phyloP scores from a whole-genome alignment of 2,329 filamentous ascomycete species.

The Trichoderma sp. region DNA sequence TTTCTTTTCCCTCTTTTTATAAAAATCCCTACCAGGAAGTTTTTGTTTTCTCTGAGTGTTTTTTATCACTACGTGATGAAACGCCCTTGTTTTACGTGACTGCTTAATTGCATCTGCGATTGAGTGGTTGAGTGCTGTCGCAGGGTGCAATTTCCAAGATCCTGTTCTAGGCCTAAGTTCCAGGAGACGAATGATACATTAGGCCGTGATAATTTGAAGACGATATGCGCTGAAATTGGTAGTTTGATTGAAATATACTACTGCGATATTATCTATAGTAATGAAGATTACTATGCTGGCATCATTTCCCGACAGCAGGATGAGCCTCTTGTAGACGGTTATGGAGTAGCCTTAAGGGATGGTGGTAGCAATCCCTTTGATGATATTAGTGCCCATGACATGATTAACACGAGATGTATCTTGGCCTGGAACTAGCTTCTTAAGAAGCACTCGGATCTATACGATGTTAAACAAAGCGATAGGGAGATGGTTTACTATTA shows the following conservation, averaged over 20 bases:
- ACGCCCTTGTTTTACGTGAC: not conserved
- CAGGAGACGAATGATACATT: not conserved
- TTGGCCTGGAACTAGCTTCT: too few relatives aligned
- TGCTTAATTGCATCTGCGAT: not conserved
- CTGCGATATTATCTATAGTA: not conserved
- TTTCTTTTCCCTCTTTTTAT: not conserved
- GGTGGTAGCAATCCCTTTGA: too few relatives aligned
- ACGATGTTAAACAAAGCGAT: too few relatives aligned
- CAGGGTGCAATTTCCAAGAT: not conserved
- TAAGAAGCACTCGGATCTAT: too few relatives aligned
- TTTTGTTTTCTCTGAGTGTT: not conserved
- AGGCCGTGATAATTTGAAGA: not conserved
- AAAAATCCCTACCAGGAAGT: not conserved
- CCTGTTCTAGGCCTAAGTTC: too few relatives aligned
- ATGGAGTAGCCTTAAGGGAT: too few relatives aligned
- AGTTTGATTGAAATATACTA: not conserved
- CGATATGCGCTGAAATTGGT: not conserved
- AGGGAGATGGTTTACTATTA: too few relatives aligned
- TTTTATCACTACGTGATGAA: fast-evolving
- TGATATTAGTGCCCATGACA: too few relatives aligned
- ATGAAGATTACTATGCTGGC: not conserved
- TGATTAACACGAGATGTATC: too few relatives aligned
- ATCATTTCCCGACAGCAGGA: not conserved
- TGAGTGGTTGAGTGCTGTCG: not conserved
- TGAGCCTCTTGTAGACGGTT: not conserved